Base-by-base conservation (phyloP, 139 green algal species). In the Parachlorella kessleri region DNA sequence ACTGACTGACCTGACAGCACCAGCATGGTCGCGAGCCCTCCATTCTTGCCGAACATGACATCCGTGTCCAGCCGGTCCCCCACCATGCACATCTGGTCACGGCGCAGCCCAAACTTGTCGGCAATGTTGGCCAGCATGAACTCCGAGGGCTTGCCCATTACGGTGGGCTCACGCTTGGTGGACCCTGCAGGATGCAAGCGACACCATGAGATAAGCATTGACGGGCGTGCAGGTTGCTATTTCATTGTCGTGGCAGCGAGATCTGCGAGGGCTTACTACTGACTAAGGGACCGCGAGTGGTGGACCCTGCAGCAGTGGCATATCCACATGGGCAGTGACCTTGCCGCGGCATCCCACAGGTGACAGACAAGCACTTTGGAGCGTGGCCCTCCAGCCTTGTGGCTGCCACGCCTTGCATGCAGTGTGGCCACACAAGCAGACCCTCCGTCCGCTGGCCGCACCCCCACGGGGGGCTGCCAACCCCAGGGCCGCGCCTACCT, bases 101-200 rank as follows among this genome's bases (percentile, higher is more conserved):
- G 88, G 54, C 87, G 37, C 75, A 97, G 84, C 14, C 80, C 81
- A 73, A 92, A 93, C 55, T 87, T 86, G 40, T 87, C 68, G 4
- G 92, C 92, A 67, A 99, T 99, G 90, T 98, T 97, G 36, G 94
- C 92, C 63, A 99, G 88, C 96, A 99, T 99, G 88, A 99, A 99
- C 71, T 92, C 91, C 21, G 87, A 85, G 21, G 94, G 94, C 91
- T 99, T 99, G 69, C 97, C 97, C 30, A 99, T 97, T 39, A 98
- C 92, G 7, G 80, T 93, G 24, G 97, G 97, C 85, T 99, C 96
- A 32, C 85, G 87, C 87, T 97, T 94, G 55, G 92, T 97, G 55
- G 88, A 95, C 23, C 97, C 93, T 91, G 78, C 72, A 73, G 4
- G 30, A n/a, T n/a, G n/a, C n/a, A n/a, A 3, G 9, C 9, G 36